Percentiles rank a stretch among this genome's conserved stretches.
phyloP scores from a whole-genome alignment of 1,139 yeast species.

The Arxiozyma bovina region DNA sequence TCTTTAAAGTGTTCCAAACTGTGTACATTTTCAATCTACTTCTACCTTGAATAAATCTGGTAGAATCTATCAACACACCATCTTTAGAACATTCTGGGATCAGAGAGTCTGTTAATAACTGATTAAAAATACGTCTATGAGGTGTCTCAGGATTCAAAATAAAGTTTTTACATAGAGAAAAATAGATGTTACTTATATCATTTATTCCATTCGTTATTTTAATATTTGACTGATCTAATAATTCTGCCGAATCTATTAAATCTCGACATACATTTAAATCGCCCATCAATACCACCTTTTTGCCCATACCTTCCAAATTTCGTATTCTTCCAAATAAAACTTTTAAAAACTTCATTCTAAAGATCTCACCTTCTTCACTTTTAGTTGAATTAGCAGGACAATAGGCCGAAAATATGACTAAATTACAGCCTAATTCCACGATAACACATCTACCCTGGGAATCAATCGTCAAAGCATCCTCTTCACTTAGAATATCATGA shows the following conservation, averaged over 20 bases:
- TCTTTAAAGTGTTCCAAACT: constrained; percentile 80
- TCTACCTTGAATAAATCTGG: constrained; percentile 48
- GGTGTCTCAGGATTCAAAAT: constrained; percentile 34
- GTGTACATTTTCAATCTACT: constrained; percentile 64
- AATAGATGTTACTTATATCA: constrained; percentile 38
- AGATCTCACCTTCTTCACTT: constrained; percentile 62
- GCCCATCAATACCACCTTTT: constrained; percentile 71
- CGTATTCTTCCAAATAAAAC: constrained; percentile 53
- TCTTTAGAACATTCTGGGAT: constrained; percentile 28
- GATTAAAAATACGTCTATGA: constrained; percentile 40
- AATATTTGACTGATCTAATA: constrained; percentile 37
- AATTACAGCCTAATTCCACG: constrained; percentile 55
- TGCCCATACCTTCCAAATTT: constrained; percentile 45
- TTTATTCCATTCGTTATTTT: constrained; percentile 15
- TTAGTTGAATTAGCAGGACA: constrained; percentile 85
- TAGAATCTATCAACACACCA: constrained; percentile 52
- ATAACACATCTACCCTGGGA: constrained; percentile 77
- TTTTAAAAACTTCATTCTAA: constrained; percentile 49
- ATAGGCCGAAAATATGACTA: constrained; percentile 67
- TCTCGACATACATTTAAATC: constrained; percentile 79
- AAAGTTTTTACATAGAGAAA: constrained; percentile 36
- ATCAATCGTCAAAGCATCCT: constrained; percentile 47
- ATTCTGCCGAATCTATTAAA: constrained; percentile 74
- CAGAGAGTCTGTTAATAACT: constrained; percentile 29
- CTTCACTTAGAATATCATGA: constrained; percentile 35